Percentiles rank a stretch among this genome's conserved stretches.
Evolutionary conservation across 108 stramenopile species (phyloP).

Genomic region (Mediolabrus comicus): DNA sequence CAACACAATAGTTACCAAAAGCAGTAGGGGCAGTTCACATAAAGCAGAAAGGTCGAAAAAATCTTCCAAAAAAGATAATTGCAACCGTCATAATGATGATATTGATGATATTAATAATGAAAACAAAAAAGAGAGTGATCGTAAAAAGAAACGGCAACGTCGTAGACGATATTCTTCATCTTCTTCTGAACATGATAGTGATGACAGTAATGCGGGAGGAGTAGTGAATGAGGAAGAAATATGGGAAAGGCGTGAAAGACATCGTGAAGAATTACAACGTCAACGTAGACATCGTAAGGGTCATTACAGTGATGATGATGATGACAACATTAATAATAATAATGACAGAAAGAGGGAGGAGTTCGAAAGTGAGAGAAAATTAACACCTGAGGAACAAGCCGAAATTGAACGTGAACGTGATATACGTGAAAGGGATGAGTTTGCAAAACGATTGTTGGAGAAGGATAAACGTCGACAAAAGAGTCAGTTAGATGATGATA

Average conservation of each 20-base stretch:
- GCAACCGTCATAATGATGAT: neutral
- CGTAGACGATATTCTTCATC: conserved; percentile 28
- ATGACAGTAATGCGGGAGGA: neutral
- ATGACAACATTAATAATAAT: conserved; percentile 8
- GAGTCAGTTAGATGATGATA: conserved; percentile 41
- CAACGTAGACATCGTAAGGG: conserved; percentile 9
- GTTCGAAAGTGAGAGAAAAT: conserved; percentile 20
- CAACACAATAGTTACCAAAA: conserved; percentile 17
- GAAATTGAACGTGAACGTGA: conserved; percentile 84
- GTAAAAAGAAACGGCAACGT: conserved; percentile 17
- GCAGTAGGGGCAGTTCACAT: conserved; percentile 12
- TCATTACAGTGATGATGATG: neutral
- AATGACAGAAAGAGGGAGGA: conserved; percentile 24
- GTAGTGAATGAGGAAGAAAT: conserved; percentile 26
- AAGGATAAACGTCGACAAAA: conserved; percentile 77
- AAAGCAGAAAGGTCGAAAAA: conserved; percentile 4
- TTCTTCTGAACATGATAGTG: conserved; percentile 12
- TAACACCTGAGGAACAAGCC: conserved; percentile 67
- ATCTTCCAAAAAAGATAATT: conserved; percentile 1
- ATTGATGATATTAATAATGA: neutral
- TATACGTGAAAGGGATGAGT: conserved; percentile 89
- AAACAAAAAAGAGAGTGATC: neutral
- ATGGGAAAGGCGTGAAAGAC: conserved; percentile 29
- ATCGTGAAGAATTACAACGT: conserved; percentile 25
- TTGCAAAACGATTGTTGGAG: conserved; percentile 84